Base-by-base conservation (phyloP, 768 basidiomycete genomes). In the Paxillus involutus region DNA sequence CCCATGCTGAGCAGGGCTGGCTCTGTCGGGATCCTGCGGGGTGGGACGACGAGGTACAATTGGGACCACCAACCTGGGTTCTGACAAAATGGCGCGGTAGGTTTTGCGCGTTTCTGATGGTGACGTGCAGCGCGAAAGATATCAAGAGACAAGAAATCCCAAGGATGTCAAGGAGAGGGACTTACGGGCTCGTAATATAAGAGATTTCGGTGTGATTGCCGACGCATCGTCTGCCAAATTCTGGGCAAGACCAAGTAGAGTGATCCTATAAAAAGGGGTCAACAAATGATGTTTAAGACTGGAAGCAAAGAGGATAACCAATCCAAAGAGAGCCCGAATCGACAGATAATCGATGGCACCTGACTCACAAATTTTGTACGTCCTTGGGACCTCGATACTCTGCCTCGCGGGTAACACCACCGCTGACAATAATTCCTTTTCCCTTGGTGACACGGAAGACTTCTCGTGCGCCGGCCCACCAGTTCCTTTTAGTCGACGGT, bases 391-490 rank as follows among this genome's bases (percentile, higher is more conserved):
- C 84, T 50, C 92, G 76, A 32, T 89, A 65, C 66, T 91, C 86
- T 14, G 77, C 77, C 42, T 82, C 77, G 6, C 76, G 70, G n/a
- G 78, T 68, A 0, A 81, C 84, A 0, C 89, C 89, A 2, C 89
- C 80, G 55, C 86, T 88, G 7, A 92, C 74, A 12, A 95, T 65
- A 49, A 94, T 65, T 0, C 84, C 86, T 64, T 85, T 89, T 1
- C 91, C 91, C 59, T 90, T 90, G 3, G 90, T 87, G 2, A 91
- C 90, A 1, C 92, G 78, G 16, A 83, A 77, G 3, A 94, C 74
- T 69, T 95, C 92, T 33, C 86, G 75, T 11, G 89, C 82, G 0
- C 82, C 77, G 0, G 88, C 83, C 92, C 92, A 90, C 91, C 91
- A 91, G 59, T 92, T 90, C 39, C 89, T 73, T 71, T 89, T 89